phyloP scores from a whole-genome alignment of 2,329 filamentous ascomycete species.

The Orbilia brochopaga region DNA sequence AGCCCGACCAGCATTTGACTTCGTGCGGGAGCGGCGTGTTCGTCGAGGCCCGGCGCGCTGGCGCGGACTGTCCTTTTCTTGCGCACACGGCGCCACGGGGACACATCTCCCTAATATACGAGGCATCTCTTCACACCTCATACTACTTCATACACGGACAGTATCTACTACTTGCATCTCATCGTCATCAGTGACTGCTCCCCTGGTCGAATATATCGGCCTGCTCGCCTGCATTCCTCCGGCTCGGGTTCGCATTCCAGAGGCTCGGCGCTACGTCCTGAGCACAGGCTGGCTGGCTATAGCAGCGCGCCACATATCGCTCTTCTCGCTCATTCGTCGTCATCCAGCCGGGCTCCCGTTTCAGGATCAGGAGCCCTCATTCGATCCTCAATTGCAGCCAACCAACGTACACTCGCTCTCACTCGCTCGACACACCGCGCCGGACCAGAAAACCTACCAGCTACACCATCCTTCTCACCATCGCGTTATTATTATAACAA shows the following conservation, averaged over 20 bases:
- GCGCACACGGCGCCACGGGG: slow-evolving; percentile 9
- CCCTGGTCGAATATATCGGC: neutral
- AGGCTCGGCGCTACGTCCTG: neutral
- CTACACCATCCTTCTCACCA: too few species aligned
- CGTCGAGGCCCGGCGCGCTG: slow-evolving; percentile 4
- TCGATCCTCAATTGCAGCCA: neutral
- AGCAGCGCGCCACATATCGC: slow-evolving; percentile 7
- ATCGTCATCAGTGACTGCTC: neutral
- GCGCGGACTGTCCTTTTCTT: neutral
- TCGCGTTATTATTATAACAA: too few species aligned
- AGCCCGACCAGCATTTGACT: too few species aligned
- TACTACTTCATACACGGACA: too few species aligned
- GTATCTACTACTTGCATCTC: too few species aligned
- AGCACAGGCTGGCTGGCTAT: neutral
- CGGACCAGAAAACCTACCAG: too few species aligned
- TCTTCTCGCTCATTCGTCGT: neutral
- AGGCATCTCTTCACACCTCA: too few species aligned
- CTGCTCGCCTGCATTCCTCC: slow-evolving; percentile 9
- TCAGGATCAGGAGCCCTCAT: neutral
- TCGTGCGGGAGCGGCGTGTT: slow-evolving; percentile 8
- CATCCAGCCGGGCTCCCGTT: neutral
- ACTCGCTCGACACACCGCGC: neutral
- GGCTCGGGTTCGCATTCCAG: slow-evolving; percentile 6
- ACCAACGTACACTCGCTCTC: neutral
- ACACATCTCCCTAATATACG: too few species aligned